Conservation (phyloP, 2,329 filamentous ascomycete genomes). For the Madurella mycetomatis region DNA sequence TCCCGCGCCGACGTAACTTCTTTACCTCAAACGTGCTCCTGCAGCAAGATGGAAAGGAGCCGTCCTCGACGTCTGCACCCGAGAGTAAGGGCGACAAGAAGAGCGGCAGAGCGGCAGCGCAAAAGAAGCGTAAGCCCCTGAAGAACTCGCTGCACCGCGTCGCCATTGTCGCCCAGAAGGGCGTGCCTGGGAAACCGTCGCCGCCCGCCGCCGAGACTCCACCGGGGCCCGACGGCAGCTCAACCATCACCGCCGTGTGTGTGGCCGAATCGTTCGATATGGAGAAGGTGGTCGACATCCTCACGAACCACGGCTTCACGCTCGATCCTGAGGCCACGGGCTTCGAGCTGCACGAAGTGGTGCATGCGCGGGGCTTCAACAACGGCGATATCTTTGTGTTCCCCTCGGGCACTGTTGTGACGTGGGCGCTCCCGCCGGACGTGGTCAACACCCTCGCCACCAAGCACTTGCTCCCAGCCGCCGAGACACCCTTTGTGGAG, state of each 20-base stretch:
- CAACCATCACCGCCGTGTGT: slow-evolving; percentile 55
- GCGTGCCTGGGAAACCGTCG: slow-evolving; percentile 38
- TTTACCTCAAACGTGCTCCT: slow-evolving; percentile 62
- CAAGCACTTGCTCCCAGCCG: slow-evolving; percentile 68
- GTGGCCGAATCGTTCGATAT: slow-evolving; percentile 62
- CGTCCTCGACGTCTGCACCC: background rate
- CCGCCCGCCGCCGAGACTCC: slow-evolving; percentile 22
- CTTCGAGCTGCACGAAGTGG: slow-evolving; percentile 58
- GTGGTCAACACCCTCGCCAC: slow-evolving; percentile 67
- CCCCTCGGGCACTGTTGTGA: slow-evolving; percentile 86
- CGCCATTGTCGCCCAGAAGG: slow-evolving; percentile 75
- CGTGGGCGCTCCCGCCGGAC: slow-evolving; percentile 79
- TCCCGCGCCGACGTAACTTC: slow-evolving; percentile 57
- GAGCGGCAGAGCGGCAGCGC: slow-evolving; percentile 4
- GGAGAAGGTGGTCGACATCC: slow-evolving; percentile 53
- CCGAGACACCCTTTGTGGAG: slow-evolving; percentile 66
- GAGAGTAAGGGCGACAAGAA: background rate
- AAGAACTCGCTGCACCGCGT: slow-evolving; percentile 79
- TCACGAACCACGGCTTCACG: slow-evolving; percentile 55
- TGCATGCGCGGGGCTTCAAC: slow-evolving; percentile 57
- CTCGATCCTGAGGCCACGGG: slow-evolving; percentile 59
- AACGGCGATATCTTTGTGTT: slow-evolving; percentile 92
- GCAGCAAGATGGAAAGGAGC: slow-evolving; percentile 34
- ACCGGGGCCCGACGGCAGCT: slow-evolving; percentile 32
- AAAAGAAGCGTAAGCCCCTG: slow-evolving; percentile 45